phyloP scores from a whole-genome alignment of 305 asterid genomes.

The Fraxinus dipetala region DNA sequence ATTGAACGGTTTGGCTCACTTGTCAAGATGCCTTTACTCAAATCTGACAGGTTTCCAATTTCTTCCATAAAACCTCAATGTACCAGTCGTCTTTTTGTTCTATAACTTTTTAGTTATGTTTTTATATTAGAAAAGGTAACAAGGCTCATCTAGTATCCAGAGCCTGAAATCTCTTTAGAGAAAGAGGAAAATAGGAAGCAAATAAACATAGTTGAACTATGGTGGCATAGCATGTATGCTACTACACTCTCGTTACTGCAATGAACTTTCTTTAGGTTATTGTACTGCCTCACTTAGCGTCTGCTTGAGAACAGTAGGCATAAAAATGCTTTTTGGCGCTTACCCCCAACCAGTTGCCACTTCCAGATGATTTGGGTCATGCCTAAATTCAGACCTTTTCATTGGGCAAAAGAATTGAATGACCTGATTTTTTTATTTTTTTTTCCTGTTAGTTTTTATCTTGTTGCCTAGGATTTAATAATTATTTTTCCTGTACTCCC shows the following conservation, averaged over 20 bases:
- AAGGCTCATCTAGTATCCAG: neutral
- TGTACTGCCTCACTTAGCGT: neutral
- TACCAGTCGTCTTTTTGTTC: constrained; percentile 10
- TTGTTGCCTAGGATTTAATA: constrained; percentile 21
- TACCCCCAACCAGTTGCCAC: neutral
- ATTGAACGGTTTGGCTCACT: constrained; percentile 87
- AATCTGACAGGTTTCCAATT: constrained; percentile 59
- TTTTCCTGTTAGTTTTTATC: neutral
- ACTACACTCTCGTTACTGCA: neutral
- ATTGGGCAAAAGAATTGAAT: neutral
- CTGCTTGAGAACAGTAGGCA: neutral
- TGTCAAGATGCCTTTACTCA: constrained; percentile 88
- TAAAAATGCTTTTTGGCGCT: neutral
- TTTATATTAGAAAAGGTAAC: neutral
- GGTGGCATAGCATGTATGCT: constrained; percentile 1
- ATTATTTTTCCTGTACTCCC: constrained; percentile 20
- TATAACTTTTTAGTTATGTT: neutral
- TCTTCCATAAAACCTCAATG: constrained; percentile 13
- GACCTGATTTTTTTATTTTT: neutral
- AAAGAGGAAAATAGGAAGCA: neutral
- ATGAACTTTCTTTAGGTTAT: constrained; percentile 3
- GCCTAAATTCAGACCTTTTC: neutral
- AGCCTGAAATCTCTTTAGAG: neutral
- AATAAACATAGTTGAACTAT: neutral
- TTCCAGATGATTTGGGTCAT: neutral